Base-by-base conservation (phyloP, 768 basidiomycete genomes). In the Harrya chromipes region DNA sequence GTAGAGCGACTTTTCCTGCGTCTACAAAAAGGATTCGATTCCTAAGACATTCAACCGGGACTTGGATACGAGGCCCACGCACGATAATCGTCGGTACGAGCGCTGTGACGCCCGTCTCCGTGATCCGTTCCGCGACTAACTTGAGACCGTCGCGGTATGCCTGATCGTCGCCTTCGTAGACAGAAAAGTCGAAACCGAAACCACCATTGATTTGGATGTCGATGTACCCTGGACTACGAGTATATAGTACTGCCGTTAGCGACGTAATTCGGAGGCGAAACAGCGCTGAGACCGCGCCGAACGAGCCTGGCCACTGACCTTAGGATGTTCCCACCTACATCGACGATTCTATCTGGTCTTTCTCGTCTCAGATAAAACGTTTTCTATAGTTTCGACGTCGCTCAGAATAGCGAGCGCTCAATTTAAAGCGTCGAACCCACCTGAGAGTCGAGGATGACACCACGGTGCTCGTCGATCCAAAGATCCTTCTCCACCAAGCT, bases 161-260 rank as follows among this genome's bases (percentile, higher is more conserved):
- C 33, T 82, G 74, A 45, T 88, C 85, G 60, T 85, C 76, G 23
- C 78, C 81, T 31, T 87, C 83, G 57, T 85, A 90, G 16, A 91
- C 80, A 12, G 90, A 91, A 60, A 93, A 92, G 66, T 92, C 90
- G 61, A 91, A 88, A 26, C 85, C 83, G 63, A 90, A 93, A 5
- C 84, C 92, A 31, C 93, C 93, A 55, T 95, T 94, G 53, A 95
- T 84, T 61, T 95, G 93, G 16, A 87, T 81, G 69, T 94, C 93
- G 43, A 94, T 77, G 60, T 86, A 80, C 13, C 92, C 92, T 3
- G 92, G 92, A 64, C 89, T 91, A 56, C 14, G 47, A 51, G 27
- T 14, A 21, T 17, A 38, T 58, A 19, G 48, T 39, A 24, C 23
- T 19, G 16, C 20, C 41, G 35, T 59, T 9, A 62, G 58, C 12